phyloP scores from a whole-genome alignment of 2,329 filamentous ascomycete genomes.

The Colletotrichum sp. region DNA sequence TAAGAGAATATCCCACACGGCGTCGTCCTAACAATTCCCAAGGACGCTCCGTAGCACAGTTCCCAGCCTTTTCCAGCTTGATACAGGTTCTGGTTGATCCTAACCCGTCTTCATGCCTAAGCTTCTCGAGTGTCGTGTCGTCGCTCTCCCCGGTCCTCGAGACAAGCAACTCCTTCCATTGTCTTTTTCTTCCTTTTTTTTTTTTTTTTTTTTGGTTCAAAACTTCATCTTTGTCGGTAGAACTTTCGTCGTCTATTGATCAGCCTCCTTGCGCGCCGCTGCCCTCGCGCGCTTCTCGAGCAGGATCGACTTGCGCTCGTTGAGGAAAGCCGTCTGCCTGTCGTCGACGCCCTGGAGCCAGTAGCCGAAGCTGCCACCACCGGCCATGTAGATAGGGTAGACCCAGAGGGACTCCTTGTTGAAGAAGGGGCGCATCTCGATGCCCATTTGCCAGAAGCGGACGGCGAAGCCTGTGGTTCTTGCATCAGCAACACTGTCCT shows the following conservation, averaged over 20 bases:
- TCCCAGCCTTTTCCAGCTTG: background rate
- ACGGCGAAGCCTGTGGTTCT: conserved; percentile 78
- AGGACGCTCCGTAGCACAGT: background rate
- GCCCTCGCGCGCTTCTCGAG: conserved; percentile 87
- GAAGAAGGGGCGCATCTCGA: conserved; percentile 97
- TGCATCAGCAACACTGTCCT: conserved; percentile 24
- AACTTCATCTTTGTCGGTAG: background rate
- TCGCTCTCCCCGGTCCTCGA: background rate
- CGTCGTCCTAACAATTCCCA: background rate
- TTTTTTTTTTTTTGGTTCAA: background rate
- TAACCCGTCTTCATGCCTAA: background rate
- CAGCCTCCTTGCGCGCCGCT: conserved; percentile 34
- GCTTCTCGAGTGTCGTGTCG: background rate
- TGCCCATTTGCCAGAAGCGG: conserved; percentile 95
- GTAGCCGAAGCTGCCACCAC: conserved; percentile 93
- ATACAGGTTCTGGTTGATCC: background rate
- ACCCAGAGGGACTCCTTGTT: conserved; percentile 83
- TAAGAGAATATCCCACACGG: background rate
- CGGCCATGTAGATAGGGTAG: conserved; percentile 86
- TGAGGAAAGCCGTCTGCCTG: conserved; percentile 77
- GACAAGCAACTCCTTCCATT: too few species aligned
- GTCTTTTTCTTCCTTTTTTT: background rate
- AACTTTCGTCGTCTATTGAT: conserved; percentile 8
- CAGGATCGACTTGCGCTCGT: conserved; percentile 78
- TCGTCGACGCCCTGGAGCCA: conserved; percentile 93